Evolutionary conservation across 805 yeast genomes (phyloP).

Genomic region (Hanseniaspora thailandica): DNA sequence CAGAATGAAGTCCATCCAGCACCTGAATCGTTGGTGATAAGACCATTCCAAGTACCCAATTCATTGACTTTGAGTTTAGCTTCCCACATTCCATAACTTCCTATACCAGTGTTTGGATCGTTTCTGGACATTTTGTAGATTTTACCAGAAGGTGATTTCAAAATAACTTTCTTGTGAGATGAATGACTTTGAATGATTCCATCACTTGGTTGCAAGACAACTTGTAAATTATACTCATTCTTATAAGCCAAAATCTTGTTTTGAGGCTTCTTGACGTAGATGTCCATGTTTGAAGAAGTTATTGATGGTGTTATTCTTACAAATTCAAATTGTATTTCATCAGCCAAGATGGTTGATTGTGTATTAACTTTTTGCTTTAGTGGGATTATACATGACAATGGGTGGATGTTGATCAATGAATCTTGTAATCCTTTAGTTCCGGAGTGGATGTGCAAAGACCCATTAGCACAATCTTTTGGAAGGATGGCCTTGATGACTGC

Average conservation of each 20-base stretch:
- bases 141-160: slow-evolving; percentile 79
- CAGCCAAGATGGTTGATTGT: slow-evolving; percentile 21
- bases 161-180: slow-evolving; percentile 38
- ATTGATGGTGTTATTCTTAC: slow-evolving; percentile 64
- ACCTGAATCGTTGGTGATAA: slow-evolving; percentile 66
- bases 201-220: slow-evolving; percentile 51
- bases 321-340: slow-evolving; percentile 47
- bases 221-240: slow-evolving; percentile 52
- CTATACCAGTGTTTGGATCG: slow-evolving; percentile 33
- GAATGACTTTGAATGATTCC: slow-evolving; percentile 28
- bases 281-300: slow-evolving; percentile 54
- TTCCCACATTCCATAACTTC: slow-evolving; percentile 43
- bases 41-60: slow-evolving; percentile 70
- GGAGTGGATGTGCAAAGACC: slow-evolving; percentile 63
- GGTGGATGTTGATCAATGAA: slow-evolving; percentile 47
- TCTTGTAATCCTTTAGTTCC: slow-evolving; percentile 52
- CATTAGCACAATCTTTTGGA: slow-evolving; percentile 58
- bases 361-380: slow-evolving; percentile 52
- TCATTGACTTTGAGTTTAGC: slow-evolving; percentile 53
- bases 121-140: slow-evolving; percentile 46
- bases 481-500: slow-evolving; percentile 72
- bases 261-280: slow-evolving; percentile 81
- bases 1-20: slow-evolving; percentile 80
- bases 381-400: slow-evolving; percentile 63
- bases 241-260: slow-evolving; percentile 45